Conservation (phyloP, 495 filamentous ascomycete species). For the Lentithecium fluviatile region DNA sequence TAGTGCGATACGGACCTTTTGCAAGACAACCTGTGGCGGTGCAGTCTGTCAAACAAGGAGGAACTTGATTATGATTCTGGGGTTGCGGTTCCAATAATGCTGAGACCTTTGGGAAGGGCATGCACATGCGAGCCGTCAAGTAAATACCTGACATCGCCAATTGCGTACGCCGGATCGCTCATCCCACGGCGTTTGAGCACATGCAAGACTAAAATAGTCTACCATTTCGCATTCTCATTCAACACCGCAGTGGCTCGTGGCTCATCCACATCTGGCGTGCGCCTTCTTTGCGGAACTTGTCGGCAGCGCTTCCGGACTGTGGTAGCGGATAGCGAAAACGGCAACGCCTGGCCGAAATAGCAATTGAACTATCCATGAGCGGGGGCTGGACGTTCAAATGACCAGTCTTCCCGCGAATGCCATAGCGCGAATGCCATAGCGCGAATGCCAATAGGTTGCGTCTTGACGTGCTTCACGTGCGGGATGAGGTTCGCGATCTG, state of each 20-base stretch:
- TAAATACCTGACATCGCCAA: conserved; percentile 14
- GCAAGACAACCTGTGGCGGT: conserved; percentile 30
- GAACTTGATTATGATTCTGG: conserved; percentile 7
- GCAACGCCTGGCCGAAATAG: not conserved
- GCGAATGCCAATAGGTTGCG: no score
- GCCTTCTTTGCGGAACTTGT: no score
- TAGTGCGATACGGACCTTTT: conserved; percentile 29
- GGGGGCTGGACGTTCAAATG: not conserved
- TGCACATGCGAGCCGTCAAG: conserved; percentile 3
- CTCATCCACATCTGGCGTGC: no score
- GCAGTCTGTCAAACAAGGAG: conserved; percentile 20
- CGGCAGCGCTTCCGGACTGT: no score
- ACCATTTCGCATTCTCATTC: conserved; percentile 7
- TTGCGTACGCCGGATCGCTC: conserved; percentile 3
- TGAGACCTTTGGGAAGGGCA: conserved; percentile 12
- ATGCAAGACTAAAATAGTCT: conserved; percentile 25
- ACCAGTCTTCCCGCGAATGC: no score
- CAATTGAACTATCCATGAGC: not conserved
- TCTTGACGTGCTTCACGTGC: no score
- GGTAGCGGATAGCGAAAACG: not conserved
- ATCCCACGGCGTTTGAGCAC: conserved; percentile 9
- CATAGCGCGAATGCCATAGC: no score
- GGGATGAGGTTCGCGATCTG: no score
- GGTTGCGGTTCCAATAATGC: conserved; percentile 22
- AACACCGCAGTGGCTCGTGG: no score